phyloP scores from a whole-genome alignment of 257 asterid genomes.

The Solanum paucissectum region DNA sequence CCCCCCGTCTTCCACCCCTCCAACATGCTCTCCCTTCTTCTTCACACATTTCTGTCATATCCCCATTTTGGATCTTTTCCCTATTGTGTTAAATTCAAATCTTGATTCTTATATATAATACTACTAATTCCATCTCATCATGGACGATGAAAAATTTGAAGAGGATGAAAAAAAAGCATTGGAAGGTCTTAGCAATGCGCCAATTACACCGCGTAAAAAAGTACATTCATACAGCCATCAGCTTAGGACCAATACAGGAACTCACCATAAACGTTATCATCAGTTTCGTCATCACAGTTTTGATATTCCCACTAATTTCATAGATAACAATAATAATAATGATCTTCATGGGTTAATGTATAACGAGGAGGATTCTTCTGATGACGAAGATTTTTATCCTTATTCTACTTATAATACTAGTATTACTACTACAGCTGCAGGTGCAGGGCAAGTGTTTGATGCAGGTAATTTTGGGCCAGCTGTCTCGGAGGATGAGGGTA shows the following conservation, averaged over 20 bases:
- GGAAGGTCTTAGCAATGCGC: constrained; percentile 11
- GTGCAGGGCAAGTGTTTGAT: not conserved
- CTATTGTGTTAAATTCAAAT: not conserved
- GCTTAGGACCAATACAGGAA: not conserved
- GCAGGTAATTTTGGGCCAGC: not conserved
- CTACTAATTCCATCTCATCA: not conserved
- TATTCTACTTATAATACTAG: not conserved
- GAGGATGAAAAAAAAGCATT: constrained; percentile 23
- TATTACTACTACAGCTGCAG: not conserved
- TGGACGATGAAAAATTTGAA: constrained; percentile 15
- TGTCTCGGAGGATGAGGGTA: not conserved
- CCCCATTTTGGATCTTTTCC: not conserved
- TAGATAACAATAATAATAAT: not conserved
- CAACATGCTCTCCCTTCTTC: not conserved
- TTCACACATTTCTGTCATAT: not conserved
- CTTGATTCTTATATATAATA: not conserved
- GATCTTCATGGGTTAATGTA: not conserved
- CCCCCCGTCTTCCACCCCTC: not conserved
- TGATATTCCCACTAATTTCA: constrained; percentile 6
- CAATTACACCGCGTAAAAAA: constrained; percentile 11
- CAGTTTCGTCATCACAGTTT: constrained; percentile 31
- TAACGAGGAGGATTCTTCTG: not conserved
- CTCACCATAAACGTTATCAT: constrained; percentile 15
- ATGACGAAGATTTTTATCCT: not conserved
- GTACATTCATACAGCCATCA: constrained; percentile 38